Evolutionary conservation across 331 rosid genomes (phyloP).

Genomic region (Malus hybrid): DNA sequence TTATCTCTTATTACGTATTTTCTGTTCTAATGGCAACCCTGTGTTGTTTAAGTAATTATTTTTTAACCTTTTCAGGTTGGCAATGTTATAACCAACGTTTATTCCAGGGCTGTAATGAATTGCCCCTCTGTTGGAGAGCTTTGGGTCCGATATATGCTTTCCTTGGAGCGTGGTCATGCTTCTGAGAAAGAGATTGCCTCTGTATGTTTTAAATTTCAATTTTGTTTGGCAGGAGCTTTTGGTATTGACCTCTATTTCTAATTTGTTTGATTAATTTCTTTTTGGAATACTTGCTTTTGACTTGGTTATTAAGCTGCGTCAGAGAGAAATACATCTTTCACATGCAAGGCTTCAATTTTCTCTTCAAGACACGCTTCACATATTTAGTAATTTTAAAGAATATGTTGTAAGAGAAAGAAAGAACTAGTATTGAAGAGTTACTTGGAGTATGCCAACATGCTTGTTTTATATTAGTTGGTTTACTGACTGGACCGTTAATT

Average conservation of each 20-base stretch:
- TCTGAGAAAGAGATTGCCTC: slow-evolving; percentile 62
- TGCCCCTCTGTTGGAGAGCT: slow-evolving; percentile 90
- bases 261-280: neutral
- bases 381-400: neutral
- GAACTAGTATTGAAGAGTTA: neutral
- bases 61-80: slow-evolving; percentile 51
- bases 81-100: slow-evolving; percentile 42
- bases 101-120: slow-evolving; percentile 78
- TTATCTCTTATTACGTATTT: slow-evolving; percentile 5
- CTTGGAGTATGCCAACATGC: neutral
- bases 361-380: neutral
- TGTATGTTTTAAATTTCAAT: slow-evolving; percentile 40
- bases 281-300: neutral
- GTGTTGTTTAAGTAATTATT: slow-evolving; percentile 5
- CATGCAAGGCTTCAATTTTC: neutral
- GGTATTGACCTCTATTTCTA: neutral
- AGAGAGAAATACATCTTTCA: neutral
- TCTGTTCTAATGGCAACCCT: neutral
- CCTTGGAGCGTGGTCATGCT: slow-evolving; percentile 69
- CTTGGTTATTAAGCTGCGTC: neutral
- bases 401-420: neutral
- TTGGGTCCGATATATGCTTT: slow-evolving; percentile 78
- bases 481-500: neutral
- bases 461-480: neutral
- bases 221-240: slow-evolving; percentile 4